These are phyloP conservation scores for Chlorella sp. DNA, from an alignment of 139 green algal species.

Conservation along the genomic window DNA sequence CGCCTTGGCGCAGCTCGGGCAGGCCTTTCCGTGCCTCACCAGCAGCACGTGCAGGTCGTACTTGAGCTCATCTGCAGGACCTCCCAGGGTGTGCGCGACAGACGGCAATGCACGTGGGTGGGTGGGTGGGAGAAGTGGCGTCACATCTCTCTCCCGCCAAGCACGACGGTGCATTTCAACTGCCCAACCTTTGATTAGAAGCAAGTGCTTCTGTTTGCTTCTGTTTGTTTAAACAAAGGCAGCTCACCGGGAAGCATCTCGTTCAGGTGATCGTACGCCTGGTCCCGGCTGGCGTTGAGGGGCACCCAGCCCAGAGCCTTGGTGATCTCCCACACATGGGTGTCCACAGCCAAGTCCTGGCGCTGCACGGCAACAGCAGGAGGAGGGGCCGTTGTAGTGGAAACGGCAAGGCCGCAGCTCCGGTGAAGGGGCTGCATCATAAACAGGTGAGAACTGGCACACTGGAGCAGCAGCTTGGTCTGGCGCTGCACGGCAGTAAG, in stretches of 20 bases:
- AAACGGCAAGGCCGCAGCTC: too few species aligned
- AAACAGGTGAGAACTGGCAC: not conserved
- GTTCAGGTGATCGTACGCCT: slow-evolving; percentile 82
- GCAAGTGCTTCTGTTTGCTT: too few species aligned
- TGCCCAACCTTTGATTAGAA: not conserved
- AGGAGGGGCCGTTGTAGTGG: not conserved
- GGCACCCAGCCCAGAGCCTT: slow-evolving; percentile 70
- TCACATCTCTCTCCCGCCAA: not conserved
- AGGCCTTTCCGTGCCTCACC: slow-evolving; percentile 80
- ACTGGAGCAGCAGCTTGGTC: not conserved
- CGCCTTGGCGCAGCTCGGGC: slow-evolving; percentile 36
- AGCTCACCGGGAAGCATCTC: slow-evolving; percentile 54
- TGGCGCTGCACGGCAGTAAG: too few species aligned
- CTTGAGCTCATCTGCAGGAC: slow-evolving; percentile 57
- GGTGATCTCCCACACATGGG: slow-evolving; percentile 74
- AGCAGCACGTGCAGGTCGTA: slow-evolving; percentile 81
- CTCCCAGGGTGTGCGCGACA: not conserved
- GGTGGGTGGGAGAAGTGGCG: not conserved
- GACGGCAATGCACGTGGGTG: not conserved
- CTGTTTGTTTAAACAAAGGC: too few species aligned
- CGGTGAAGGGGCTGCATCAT: not conserved
- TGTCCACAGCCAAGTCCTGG: slow-evolving; percentile 81
- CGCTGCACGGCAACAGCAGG: slow-evolving; percentile 33
- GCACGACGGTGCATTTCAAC: not conserved
- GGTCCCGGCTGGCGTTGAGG: slow-evolving; percentile 58